Conservation (phyloP, 2,329 filamentous ascomycete species). For the Beauveria australis region DNA sequence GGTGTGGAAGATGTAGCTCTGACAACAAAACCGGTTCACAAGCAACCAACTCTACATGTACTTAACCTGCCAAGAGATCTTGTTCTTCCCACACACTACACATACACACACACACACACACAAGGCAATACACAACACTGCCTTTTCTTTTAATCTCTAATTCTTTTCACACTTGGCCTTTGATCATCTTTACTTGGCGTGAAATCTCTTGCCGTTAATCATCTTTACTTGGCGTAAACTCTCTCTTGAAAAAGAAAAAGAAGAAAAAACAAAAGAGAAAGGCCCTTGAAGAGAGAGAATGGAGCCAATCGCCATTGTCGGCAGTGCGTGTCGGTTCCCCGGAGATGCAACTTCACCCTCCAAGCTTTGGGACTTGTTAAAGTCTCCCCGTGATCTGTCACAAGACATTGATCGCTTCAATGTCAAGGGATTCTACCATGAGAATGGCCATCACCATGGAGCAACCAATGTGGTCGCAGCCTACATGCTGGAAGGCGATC, state of each 20-base stretch:
- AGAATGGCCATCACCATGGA: constrained; percentile 17
- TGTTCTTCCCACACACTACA: no score
- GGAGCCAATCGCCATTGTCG: constrained; percentile 13
- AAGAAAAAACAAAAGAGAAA: no score
- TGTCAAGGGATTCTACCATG: constrained; percentile 14
- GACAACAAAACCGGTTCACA: background rate
- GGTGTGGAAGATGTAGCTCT: background rate
- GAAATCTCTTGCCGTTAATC: background rate
- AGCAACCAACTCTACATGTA: background rate
- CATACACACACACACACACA: no score
- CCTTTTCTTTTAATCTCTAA: background rate
- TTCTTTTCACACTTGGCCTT: no score
- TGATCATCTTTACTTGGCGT: background rate
- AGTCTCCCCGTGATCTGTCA: constrained; percentile 15
- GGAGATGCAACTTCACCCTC: constrained; percentile 10
- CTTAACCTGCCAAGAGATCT: background rate
- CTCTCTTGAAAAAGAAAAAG: no score
- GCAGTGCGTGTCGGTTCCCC: constrained; percentile 13
- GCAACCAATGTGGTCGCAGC: constrained; percentile 23
- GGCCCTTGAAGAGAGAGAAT: background rate
- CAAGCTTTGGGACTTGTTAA: constrained; percentile 11
- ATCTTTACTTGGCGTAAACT: background rate
- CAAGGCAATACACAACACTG: no score
- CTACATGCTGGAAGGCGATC: constrained; percentile 9
- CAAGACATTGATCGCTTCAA: constrained; percentile 19